Percentiles rank a stretch among this genome's conserved stretches.
These are phyloP conservation scores for Kernera saxatilis DNA, from an alignment of 345 rosid species.

Conservation along the genomic window DNA sequence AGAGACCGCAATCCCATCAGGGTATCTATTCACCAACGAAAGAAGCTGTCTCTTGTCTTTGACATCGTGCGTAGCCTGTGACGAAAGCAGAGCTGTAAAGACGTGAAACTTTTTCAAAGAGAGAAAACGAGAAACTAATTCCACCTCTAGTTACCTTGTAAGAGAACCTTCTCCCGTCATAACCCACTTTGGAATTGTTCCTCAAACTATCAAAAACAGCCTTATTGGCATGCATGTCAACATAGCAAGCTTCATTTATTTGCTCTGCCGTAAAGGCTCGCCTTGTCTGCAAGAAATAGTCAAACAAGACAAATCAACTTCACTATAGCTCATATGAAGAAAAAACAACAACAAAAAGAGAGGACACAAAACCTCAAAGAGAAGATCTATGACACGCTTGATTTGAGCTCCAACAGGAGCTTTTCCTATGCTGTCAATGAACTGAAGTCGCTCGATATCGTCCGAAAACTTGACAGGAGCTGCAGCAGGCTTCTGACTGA, in stretches of 20 bases:
- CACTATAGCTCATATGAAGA: neutral
- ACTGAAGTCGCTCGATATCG: slow-evolving; percentile 65
- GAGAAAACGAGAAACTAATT: neutral
- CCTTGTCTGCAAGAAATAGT: slow-evolving; percentile 45
- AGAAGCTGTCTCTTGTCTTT: slow-evolving; percentile 59
- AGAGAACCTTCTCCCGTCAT: slow-evolving; percentile 70
- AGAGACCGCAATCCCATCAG: slow-evolving; percentile 60
- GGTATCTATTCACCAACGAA: slow-evolving; percentile 42
- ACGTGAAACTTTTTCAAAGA: neutral
- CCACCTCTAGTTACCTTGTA: slow-evolving; percentile 52
- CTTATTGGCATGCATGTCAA: slow-evolving; percentile 62
- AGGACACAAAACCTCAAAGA: slow-evolving; percentile 37
- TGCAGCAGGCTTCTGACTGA: slow-evolving; percentile 33
- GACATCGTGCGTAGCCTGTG: slow-evolving; percentile 65
- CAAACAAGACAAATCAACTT: neutral
- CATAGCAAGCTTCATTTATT: slow-evolving; percentile 65
- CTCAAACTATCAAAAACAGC: slow-evolving; percentile 72
- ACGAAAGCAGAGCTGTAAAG: neutral
- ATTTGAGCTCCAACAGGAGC: slow-evolving; percentile 78
- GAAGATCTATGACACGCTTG: slow-evolving; percentile 70
- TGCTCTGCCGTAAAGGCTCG: slow-evolving; percentile 64
- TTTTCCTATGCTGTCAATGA: slow-evolving; percentile 53
- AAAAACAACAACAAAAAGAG: neutral
- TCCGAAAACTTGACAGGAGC: slow-evolving; percentile 60
- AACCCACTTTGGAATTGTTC: slow-evolving; percentile 63